Evolutionary conservation across 2,329 filamentous ascomycete genomes (phyloP).

Genomic region (Cladorrhinum sp.): DNA sequence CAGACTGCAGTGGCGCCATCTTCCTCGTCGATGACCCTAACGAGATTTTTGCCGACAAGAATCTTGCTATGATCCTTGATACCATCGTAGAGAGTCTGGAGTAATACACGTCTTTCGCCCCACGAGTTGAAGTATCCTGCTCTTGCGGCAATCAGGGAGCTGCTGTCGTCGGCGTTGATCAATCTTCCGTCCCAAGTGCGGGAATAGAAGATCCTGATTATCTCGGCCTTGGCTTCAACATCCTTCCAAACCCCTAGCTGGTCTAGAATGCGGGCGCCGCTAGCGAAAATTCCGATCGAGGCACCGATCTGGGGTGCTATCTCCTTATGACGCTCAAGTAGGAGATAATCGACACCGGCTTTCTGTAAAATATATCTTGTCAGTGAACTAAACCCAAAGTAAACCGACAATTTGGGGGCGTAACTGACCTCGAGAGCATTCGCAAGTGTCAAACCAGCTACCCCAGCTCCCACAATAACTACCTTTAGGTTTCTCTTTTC

Average conservation of each 20-base stretch:
- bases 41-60: conserved; percentile 29
- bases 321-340: conserved; percentile 43
- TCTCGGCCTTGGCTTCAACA: conserved; percentile 26
- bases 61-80: conserved; percentile 30
- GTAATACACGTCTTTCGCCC: conserved; percentile 37
- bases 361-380: too few species aligned
- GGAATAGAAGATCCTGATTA: conserved; percentile 1
- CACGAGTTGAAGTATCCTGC: conserved; percentile 29
- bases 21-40: conserved; percentile 20
- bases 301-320: conserved; percentile 48
- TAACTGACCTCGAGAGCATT: conserved; percentile 44
- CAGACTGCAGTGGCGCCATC: conserved; percentile 32
- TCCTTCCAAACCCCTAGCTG: conserved; percentile 33
- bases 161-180: conserved; percentile 14
- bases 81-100: conserved; percentile 33
- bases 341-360: conserved; percentile 45
- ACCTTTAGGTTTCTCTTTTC: too few species aligned
- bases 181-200: conserved; percentile 29
- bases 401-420: too few species aligned
- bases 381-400: too few species aligned
- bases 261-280: conserved; percentile 45
- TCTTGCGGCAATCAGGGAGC: conserved; percentile 20
- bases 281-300: conserved; percentile 43
- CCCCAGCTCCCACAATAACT: conserved; percentile 47
- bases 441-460: conserved; percentile 47